Base-by-base conservation (phyloP, 2,329 filamentous ascomycete species). In the Colletotrichum sp. region DNA sequence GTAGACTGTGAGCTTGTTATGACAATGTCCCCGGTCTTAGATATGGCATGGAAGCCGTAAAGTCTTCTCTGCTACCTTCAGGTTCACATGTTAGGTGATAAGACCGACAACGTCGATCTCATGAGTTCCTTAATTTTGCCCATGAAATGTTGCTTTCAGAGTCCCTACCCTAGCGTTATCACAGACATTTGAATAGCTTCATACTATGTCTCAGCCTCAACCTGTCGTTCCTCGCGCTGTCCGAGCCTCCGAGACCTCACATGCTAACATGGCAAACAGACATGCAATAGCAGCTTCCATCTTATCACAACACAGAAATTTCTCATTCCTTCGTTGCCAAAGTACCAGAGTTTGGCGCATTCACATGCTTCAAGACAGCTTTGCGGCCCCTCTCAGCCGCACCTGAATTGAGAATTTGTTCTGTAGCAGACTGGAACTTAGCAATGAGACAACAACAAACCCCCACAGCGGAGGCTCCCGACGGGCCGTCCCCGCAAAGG, bases 331-430 rank as follows among this genome's bases (percentile, higher is more conserved):
- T 36, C 13, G 6, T 38, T 24, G 24, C 24, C 24, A 4, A 24
- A 5, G 9, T 18, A 5, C n/a, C 38, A n/a, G 9, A 5, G 18
- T 21, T 2, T 21, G 18, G 1, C 4, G n/a, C 1, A 0, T n/a
- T 48, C 43, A 21, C 43, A 48, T 48, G 43, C 43, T 48, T 6
- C n/a, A 3, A 21, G 5, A 48, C 43, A 48, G 5, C 5, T 21
- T 21, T 0, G 0, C 10, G n/a, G 0, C 10, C 10, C 38, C 3
- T 48, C 43, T 48, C 43, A 48, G 43, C 43, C 43, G 13, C 43
- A 48, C 43, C 43, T 48, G 43, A 21, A 0, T 21, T 4, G 0
- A 21, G 3, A 48, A 48, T 13, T 48, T 3, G 5, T 1, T n/a
- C 43, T 7, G 10, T 48, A 48, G 10, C n/a, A 48, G 43, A 48